Base-by-base conservation (phyloP, 2,329 filamentous ascomycete genomes). In the Exophiala bonariae region DNA sequence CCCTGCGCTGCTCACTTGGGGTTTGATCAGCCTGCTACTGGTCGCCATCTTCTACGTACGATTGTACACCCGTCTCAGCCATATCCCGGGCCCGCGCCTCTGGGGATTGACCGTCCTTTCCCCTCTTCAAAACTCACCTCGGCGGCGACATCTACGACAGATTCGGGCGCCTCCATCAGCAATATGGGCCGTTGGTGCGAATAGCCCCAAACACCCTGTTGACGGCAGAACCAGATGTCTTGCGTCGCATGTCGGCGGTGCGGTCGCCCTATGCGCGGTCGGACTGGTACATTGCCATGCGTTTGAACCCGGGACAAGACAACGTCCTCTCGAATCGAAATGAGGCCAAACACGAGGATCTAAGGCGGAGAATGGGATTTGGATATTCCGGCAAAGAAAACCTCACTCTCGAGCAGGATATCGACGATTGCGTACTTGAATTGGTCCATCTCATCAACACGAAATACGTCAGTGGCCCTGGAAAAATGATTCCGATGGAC, bases 241-340 rank as follows among this genome's bases (percentile, higher is more conserved):
- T 54, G 19, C 41, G 50, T 13, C 44, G 50, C 17, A 55, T 58
- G 44, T 44, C 34, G 16, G 53, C 48, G 7, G 41, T 37, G 8
- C 20, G 53, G 10, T 54, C 50, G 8, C 36, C 39, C n/a, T 58
- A 56, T 38, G 46, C 39, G 8, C 41, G 54, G 22, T 41, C 44
- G 11, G 39, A 50, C 20, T 58, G 51, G 49, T 57, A 53, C 41
- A 38, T 42, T 7, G 51, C 41, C 22, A 39, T 52, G 38, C 46
- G 43, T 10, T 20, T 58, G 11, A 40, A 47, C 39, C 54, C 52
- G 3, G 33, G 41, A 17, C 32, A 44, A 17, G 44, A 55, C 32
- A 57, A 57, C 23, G 38, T 57, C 16, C 19, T 57, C 10, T 50
- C 48, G n/a, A 23, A 39, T 17, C 34, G 23, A 11, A 37, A 53